Conservation (phyloP, 371 early-diverging fungal species). For the Capillidium rhysosporum region DNA sequence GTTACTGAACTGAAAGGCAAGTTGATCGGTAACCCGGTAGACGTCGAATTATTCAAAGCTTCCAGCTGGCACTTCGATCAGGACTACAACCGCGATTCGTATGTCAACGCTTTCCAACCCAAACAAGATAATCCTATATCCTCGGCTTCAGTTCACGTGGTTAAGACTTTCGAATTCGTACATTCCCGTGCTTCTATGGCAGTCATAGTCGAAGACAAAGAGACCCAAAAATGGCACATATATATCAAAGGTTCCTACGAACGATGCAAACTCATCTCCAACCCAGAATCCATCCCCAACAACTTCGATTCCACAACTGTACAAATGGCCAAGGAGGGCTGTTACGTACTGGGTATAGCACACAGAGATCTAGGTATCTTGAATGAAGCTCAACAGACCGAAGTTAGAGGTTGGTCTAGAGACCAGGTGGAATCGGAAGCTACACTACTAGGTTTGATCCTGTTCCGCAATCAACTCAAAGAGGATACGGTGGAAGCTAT, state of each 20-base stretch:
- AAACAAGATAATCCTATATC: slow-evolving; percentile 6
- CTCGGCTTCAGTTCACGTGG: slow-evolving; percentile 17
- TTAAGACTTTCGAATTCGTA: slow-evolving; percentile 72
- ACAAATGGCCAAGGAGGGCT: slow-evolving; percentile 44
- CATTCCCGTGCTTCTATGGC: slow-evolving; percentile 69
- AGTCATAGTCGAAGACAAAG: slow-evolving; percentile 39
- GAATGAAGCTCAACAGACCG: slow-evolving; percentile 15
- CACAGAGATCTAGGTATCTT: slow-evolving; percentile 25
- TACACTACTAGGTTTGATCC: slow-evolving; percentile 43
- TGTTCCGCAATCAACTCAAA: slow-evolving; percentile 81
- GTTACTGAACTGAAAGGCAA: slow-evolving; percentile 44
- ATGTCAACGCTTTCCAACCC: slow-evolving; percentile 21
- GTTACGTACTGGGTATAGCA: slow-evolving; percentile 62
- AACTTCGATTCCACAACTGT: slow-evolving; percentile 35
- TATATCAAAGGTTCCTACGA: slow-evolving; percentile 74
- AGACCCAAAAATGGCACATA: slow-evolving; percentile 29
- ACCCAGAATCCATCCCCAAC: slow-evolving; percentile 26
- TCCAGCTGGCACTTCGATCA: slow-evolving; percentile 21
- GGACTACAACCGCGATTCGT: slow-evolving; percentile 8
- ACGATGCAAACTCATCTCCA: slow-evolving; percentile 34
- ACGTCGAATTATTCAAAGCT: slow-evolving; percentile 73
- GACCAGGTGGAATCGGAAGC: slow-evolving; percentile 45
- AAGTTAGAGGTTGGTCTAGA: slow-evolving; percentile 23
- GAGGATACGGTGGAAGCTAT: slow-evolving; percentile 51
- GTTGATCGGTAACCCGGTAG: slow-evolving; percentile 79